Evolutionary conservation across 805 yeast genomes (phyloP), one percentile per base, ranked within the genome.

Genomic region (Yarrowia keelungensis): DNA sequence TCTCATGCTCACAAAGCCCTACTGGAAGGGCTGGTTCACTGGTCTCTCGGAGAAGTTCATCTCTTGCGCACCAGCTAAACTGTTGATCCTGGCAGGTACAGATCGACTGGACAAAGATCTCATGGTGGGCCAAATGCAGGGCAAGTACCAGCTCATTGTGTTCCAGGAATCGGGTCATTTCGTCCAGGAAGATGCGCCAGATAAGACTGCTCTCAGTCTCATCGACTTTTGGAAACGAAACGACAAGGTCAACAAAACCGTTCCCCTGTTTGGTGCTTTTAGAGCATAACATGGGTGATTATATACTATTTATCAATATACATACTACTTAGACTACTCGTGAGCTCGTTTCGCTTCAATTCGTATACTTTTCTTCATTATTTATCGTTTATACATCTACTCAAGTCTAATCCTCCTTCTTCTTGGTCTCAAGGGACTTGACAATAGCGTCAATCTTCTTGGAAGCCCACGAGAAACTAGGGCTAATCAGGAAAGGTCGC

Each of bases 41-140:
- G 88, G 84, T 0, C 79, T 96, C 15, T 91, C 97, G 0, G 74
- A 77, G 5, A 74, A 75, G 35, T 87, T 87, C 74, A 81, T 87
- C 5, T 58, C 75, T 8, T 79, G 84, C 1, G 82, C 84, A 0
- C 80, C 87, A 0, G 87, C 93, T 0, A 90, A 92, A 74, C 73
- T 95, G 67, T 82, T 95, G 49, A 82, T 95, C 0, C 79, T 96
- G 15, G 96, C 98, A 0, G 97, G 97, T 3, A 89, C 93, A 66
- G 98, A 95, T 72, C 87, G 90, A 22, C 81, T 96, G 39, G 99
- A 95, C 78, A 92, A 89, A 71, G 85, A 85, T 46, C 81, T 95
- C 59, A 92, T 93, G 77, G 87, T 95, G 65, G 99, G 98, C 0
- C 99, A 96, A 78, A 95, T 95, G 99, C 98, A 93, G 79, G 99